Base-by-base conservation (phyloP, 2,329 filamentous ascomycete species). In the Dactylonectria macrodidyma region DNA sequence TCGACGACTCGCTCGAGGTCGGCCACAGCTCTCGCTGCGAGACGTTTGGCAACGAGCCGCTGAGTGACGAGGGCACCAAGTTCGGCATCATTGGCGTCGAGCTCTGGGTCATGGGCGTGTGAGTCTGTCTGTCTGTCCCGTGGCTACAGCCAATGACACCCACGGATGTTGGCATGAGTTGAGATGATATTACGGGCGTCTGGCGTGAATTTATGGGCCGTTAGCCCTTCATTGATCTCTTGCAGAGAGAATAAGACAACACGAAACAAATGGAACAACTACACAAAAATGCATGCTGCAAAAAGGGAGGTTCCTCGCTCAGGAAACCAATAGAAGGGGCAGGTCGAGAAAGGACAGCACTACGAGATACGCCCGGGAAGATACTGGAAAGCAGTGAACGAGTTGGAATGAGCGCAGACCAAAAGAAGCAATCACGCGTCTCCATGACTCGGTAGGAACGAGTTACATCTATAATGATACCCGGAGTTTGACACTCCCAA, bases 71-170 rank as follows among this genome's bases (percentile, higher is more conserved):
- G 77, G 96, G 95, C 1, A 90, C 91, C 68, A 97, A 97, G 80
- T 99, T 98, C 78, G 93, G 94, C 67, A 89, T 99, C 12, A 79
- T 98, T 36, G 95, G 95, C 1, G 93, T 98, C 1, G 96, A 99
- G 83, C 82, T 98, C 11, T 99, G 96, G 96, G 95, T 93, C 78
- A 88, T 98, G 74, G 95, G 96, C 6, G 82, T 80, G 30, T 83
- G 70, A 75, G 36, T 10, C 3, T 12, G 14, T 22, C 3, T 12
- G 14, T 22, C 34, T 19, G 11, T 19, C 19, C 19, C 51, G 33
- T 26, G 33, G 14, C 36, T 10, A 52, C 14, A 24, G 14, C 6
- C 34, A 2, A 54, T 38, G 24, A 30, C 26, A 30, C 26, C 26
- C 26, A 30, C 7, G 4, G 7, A 30, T 30, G 26, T 5, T 52